Evolutionary conservation across 805 yeast species (phyloP).

Genomic region (Schwanniomyces vanrijiae): DNA sequence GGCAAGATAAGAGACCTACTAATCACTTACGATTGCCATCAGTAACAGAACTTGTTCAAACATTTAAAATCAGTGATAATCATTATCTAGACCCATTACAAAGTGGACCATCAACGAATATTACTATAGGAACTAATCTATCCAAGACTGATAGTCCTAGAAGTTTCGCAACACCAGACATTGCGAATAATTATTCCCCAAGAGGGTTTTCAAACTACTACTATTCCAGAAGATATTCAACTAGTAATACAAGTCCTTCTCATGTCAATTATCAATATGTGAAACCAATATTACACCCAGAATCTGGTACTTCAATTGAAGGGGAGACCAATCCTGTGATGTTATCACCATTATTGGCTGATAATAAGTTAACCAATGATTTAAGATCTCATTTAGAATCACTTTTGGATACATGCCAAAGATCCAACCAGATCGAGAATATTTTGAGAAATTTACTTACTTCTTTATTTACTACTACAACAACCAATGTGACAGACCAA

Average conservation of each 20-base stretch:
- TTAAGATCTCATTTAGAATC: background rate
- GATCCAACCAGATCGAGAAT: background rate
- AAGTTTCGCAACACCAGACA: background rate
- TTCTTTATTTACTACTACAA: background rate
- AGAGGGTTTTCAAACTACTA: background rate
- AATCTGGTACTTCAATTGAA: background rate
- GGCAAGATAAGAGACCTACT: background rate
- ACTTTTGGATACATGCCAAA: background rate
- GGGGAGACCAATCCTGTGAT: too few species aligned
- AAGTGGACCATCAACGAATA: background rate
- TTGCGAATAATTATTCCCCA: background rate
- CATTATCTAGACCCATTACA: background rate
- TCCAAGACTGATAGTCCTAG: background rate
- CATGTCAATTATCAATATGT: background rate
- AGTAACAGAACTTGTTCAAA: background rate
- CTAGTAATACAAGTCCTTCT: background rate
- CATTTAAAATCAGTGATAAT: background rate
- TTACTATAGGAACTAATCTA: background rate
- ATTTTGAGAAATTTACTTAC: background rate
- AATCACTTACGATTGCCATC: conserved; percentile 2
- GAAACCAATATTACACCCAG: background rate
- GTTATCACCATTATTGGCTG: background rate
- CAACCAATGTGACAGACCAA: background rate
- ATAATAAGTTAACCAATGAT: background rate
- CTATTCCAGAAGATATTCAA: background rate